Evolutionary conservation across 768 basidiomycete species (phyloP), one percentile per base, ranked within the genome.

Genomic region (Podaxis carcinomalis): DNA sequence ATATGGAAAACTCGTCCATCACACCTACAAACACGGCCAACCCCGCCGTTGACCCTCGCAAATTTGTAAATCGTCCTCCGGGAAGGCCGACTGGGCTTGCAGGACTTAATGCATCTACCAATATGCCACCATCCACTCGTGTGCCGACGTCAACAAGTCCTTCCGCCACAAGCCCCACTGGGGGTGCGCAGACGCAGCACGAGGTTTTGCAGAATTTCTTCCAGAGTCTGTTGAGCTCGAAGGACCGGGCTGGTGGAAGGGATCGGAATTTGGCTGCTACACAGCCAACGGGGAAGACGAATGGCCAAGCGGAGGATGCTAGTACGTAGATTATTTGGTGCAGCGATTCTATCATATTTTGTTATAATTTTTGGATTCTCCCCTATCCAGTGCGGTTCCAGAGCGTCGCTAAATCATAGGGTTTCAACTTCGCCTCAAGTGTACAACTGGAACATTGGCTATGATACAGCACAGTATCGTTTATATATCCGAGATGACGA

Each of bases 161-260:
- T 14, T 62, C 57, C 1, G 63, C 68, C 1, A 66, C 70, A 37
- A 71, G 68, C 40, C 70, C 74, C 39, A 67, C 68, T 39, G 64
- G 68, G 27, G 70, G 69, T 37, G 83, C 80, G n/a, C 88, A 84
- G 73, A 82, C 83, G 40, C 89, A 92, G 61, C 90, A 93, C 68
- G 90, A 92, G 70, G 89, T 93, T 16, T 70, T 94, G 63, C 90
- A 93, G 67, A 89, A 89, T 70, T 94, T 94, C 79, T 94, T 94
- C 84, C 84, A 92, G 73, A 90, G 87, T 61, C 71, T 93, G 68
- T 73, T 94, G 63, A 88, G 81, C 64, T 84, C 84, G 42, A 89
- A 87, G 72, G 88, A 88, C 63, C 80, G 87, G 4, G 67, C 71
- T 0, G 73, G 71, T 4, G 69, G 64, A 36, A 60, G 63, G 5